Conservation (phyloP, 108 stramenopile genomes). For the Cyclotella cryptica region DNA sequence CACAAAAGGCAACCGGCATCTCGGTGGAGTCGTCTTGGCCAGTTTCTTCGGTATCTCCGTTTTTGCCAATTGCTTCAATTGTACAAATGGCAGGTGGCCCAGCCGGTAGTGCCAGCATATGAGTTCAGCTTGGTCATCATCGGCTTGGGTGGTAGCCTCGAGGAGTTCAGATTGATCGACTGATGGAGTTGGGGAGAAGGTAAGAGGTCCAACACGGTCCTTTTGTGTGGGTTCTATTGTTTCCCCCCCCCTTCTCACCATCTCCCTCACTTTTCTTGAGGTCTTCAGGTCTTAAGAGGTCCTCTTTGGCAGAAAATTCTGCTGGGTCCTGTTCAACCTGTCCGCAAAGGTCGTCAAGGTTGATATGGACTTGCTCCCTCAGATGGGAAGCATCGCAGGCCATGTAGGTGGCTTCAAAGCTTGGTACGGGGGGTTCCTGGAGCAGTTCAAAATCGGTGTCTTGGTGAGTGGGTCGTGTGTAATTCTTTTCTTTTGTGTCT, state of each 20-base stretch:
- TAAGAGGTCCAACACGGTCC: background rate
- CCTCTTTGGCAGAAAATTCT: too few species aligned
- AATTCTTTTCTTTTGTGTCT: background rate
- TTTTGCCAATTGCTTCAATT: conserved; percentile 26
- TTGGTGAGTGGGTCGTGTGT: background rate
- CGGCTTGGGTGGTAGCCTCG: background rate
- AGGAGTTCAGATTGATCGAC: background rate
- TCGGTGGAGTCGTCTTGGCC: conserved; percentile 21
- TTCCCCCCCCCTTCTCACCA: too few species aligned
- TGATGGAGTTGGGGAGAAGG: background rate
- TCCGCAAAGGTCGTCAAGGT: too few species aligned
- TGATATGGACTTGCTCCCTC: background rate
- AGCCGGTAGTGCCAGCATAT: conserved; percentile 34
- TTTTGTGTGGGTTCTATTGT: too few species aligned
- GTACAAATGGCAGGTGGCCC: conserved; percentile 32
- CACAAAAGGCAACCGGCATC: conserved; percentile 41
- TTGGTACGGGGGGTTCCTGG: background rate
- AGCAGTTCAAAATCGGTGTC: background rate
- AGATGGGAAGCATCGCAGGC: background rate
- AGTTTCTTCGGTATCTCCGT: conserved; percentile 34
- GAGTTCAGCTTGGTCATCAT: background rate
- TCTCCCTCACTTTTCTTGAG: too few species aligned
- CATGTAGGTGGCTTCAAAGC: background rate
- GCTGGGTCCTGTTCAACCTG: too few species aligned
- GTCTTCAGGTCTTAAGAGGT: too few species aligned